phyloP scores from a whole-genome alignment of 257 asterid genomes.

The Solanum clarkiae region DNA sequence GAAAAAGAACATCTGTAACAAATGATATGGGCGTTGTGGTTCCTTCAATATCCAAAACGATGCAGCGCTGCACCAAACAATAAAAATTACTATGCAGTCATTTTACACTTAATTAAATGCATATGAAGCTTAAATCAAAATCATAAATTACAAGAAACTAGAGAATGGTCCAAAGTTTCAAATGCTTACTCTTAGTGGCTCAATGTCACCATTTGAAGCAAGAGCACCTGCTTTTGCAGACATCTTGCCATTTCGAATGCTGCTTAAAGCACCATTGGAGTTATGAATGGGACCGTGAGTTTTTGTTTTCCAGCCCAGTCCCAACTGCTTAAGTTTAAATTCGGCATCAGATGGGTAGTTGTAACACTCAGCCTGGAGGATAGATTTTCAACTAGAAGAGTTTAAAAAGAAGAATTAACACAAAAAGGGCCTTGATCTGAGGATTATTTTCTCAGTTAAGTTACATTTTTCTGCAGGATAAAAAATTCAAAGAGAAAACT shows the following conservation, averaged over 20 bases:
- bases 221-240: constrained; percentile 13
- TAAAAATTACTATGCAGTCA: background rate
- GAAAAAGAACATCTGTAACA: constrained; percentile 82
- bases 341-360: constrained; percentile 97
- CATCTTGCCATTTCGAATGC: constrained; percentile 7
- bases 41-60: constrained; percentile 96
- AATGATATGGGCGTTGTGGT: constrained; percentile 95
- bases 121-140: background rate
- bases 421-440: too few species aligned
- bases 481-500: too few species aligned
- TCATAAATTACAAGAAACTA: background rate
- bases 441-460: too few species aligned
- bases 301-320: constrained; percentile 78
- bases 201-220: constrained; percentile 20
- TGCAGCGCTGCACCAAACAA: constrained; percentile 48
- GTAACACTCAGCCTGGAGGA: constrained; percentile 74
- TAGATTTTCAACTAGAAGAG: constrained; percentile 6
- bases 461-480: too few species aligned
- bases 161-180: background rate
- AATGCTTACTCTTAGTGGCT: constrained; percentile 43
- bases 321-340: constrained; percentile 77
- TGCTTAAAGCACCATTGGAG: constrained; percentile 16
- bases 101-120: background rate
- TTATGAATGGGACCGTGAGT: constrained; percentile 53
- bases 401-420: background rate